Percentiles rank a stretch among this genome's conserved stretches.
phyloP scores from a whole-genome alignment of 345 rosid species.

The Arabis alpina region DNA sequence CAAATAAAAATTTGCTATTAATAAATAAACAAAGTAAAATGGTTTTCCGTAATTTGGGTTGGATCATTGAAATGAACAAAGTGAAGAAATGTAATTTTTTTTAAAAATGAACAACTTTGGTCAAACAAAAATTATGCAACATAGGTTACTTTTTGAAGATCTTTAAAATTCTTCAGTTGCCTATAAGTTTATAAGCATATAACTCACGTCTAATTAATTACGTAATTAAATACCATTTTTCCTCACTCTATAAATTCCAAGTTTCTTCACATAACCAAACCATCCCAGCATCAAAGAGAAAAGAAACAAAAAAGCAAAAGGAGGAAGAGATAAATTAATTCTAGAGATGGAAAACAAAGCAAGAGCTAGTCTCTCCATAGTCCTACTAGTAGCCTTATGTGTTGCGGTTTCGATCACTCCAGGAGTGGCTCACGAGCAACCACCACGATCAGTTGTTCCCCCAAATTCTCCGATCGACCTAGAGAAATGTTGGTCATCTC shows the following conservation, averaged over 20 bases:
- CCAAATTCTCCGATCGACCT: constrained; percentile 5
- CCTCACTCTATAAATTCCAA: neutral
- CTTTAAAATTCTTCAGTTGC: neutral
- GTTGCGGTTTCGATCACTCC: neutral
- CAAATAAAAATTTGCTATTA: constrained; percentile 1
- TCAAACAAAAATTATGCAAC: constrained; percentile 9
- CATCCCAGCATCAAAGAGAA: constrained; percentile 15
- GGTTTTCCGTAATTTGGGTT: neutral
- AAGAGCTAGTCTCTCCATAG: neutral
- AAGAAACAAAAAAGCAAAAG: neutral
- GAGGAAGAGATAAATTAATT: neutral
- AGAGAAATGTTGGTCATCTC: constrained; percentile 29
- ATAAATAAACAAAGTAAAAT: neutral
- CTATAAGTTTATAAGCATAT: neutral
- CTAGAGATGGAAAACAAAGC: constrained; percentile 19
- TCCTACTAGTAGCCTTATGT: neutral
- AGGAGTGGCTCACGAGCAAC: constrained; percentile 16
- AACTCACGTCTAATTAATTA: constrained; percentile 2
- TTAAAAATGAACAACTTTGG: constrained; percentile 2
- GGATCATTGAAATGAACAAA: neutral
- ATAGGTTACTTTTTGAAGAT: constrained; percentile 2
- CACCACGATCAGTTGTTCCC: neutral
- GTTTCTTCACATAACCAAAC: constrained; percentile 1
- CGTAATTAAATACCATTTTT: neutral
- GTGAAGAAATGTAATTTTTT: neutral